These are phyloP conservation scores for Populus ilicifolia DNA, from an alignment of 345 rosid genomes.

Conservation along the genomic window DNA sequence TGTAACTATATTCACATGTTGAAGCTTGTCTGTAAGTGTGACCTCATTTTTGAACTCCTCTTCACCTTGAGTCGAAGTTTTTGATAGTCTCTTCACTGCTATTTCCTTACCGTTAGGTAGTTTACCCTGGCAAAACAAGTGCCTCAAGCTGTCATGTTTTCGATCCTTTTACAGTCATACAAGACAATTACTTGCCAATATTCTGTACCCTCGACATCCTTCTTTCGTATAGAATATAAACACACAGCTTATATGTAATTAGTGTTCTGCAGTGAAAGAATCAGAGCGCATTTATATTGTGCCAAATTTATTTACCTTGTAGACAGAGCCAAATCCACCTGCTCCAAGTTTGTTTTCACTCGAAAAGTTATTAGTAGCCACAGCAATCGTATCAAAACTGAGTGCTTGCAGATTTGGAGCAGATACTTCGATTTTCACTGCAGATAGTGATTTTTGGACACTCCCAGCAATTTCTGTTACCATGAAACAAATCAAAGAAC, in stretches of 20 bases:
- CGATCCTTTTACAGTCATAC: no score
- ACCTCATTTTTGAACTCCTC: slow-evolving; percentile 42
- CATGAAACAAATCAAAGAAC: no score
- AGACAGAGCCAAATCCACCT: slow-evolving; percentile 49
- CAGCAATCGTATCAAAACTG: slow-evolving; percentile 20
- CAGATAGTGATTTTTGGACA: no score
- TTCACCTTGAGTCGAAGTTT: slow-evolving; percentile 34
- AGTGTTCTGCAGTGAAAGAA: no score
- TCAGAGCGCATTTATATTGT: no score
- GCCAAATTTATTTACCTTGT: slow-evolving; percentile 20
- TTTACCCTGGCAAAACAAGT: slow-evolving; percentile 20
- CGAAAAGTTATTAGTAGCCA: slow-evolving; percentile 38
- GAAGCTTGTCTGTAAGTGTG: slow-evolving; percentile 33
- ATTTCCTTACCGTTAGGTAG: slow-evolving; percentile 29
- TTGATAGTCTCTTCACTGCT: slow-evolving; percentile 47
- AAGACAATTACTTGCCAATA: no score
- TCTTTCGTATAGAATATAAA: no score
- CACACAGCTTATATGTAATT: no score
- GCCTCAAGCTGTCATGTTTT: no score
- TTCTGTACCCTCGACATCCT: no score
- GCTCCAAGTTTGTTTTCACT: slow-evolving; percentile 36
- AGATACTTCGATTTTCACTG: not conserved
- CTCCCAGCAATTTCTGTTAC: no score
- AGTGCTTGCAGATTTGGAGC: slow-evolving; percentile 23
- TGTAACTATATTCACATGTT: slow-evolving; percentile 38